Evolutionary conservation across 1,139 yeast species (phyloP).

Genomic region (Kurtzmaniella quercitrusa): DNA sequence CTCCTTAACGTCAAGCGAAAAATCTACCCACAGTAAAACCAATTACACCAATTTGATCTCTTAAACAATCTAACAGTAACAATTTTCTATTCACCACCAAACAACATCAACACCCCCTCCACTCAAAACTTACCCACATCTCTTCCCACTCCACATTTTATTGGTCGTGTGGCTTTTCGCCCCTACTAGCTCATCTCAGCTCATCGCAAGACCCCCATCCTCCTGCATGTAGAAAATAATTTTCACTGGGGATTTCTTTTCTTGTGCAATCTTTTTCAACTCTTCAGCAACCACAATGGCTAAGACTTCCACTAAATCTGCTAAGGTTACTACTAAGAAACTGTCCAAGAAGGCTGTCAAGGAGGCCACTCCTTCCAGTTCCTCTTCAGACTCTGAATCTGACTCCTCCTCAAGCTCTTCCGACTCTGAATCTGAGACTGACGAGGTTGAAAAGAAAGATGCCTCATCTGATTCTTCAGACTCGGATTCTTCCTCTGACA

Average conservation of each 20-base stretch:
- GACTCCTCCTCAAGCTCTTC: constrained; percentile 19
- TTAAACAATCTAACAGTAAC: too few relatives aligned
- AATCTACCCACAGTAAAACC: too few relatives aligned
- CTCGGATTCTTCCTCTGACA: constrained; percentile 12
- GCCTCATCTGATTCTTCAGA: constrained; percentile 12
- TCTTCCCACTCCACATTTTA: neutral
- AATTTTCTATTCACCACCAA: too few relatives aligned
- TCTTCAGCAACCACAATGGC: constrained; percentile 19
- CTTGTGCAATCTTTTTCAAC: constrained; percentile 2
- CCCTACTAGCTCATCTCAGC: constrained; percentile 1
- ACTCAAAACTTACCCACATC: too few relatives aligned
- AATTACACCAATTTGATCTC: too few relatives aligned
- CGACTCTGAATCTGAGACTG: constrained; percentile 20
- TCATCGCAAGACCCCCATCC: constrained; percentile 1
- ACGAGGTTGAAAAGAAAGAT: constrained; percentile 15
- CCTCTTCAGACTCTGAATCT: constrained; percentile 16
- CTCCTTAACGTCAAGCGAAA: too few relatives aligned
- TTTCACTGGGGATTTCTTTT: constrained; percentile 4
- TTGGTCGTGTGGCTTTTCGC: neutral
- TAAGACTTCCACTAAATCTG: constrained; percentile 23
- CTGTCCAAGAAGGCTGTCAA: constrained; percentile 28
- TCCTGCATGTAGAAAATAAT: constrained; percentile 5
- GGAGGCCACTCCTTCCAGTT: constrained; percentile 23
- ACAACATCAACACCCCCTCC: too few relatives aligned
- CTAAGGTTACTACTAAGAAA: constrained; percentile 19